phyloP scores from a whole-genome alignment of 495 filamentous ascomycete genomes.

The Xylaria castorea region DNA sequence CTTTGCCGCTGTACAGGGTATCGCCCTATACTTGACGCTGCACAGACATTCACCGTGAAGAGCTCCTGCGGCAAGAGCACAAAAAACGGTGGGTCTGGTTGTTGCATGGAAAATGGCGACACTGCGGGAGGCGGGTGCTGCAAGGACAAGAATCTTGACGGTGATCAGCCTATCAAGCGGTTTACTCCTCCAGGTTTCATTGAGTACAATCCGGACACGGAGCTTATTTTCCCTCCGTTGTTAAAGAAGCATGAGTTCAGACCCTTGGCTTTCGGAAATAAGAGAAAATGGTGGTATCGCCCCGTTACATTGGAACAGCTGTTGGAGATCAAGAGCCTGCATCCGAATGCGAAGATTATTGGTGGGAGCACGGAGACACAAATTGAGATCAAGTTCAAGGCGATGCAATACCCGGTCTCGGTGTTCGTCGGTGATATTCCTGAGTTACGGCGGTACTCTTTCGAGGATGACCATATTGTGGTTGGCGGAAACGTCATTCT shows the following conservation, averaged over 20 bases:
- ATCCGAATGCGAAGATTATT: conserved; percentile 90
- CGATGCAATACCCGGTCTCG: conserved; percentile 84
- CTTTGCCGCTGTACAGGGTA: conserved; percentile 97
- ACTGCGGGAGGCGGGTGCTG: conserved; percentile 61
- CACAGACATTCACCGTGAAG: conserved; percentile 69
- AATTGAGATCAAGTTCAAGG: conserved; percentile 98
- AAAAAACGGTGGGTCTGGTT: conserved; percentile 68
- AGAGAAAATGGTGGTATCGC: conserved; percentile 91
- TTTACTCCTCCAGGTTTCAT: conserved; percentile 89
- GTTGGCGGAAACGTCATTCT: conserved; percentile 91
- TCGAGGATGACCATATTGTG: conserved; percentile 81
- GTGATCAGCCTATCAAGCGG: conserved; percentile 64
- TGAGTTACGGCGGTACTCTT: conserved; percentile 79
- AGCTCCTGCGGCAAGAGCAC: conserved; percentile 63
- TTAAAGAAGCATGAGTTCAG: conserved; percentile 82
- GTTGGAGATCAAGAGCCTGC: conserved; percentile 84
- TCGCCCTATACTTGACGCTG: conserved; percentile 90
- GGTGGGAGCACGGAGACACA: conserved; percentile 97
- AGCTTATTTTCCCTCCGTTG: conserved; percentile 91
- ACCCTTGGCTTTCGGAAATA: conserved; percentile 89
- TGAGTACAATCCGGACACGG: conserved; percentile 88
- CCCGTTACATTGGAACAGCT: conserved; percentile 88
- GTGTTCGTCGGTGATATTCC: conserved; percentile 94
- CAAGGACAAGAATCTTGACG: conserved; percentile 54
- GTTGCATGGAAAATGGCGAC: conserved; percentile 68